Conservation (phyloP, 148 eudicot genomes). For the Vaccinium vitisidaea region DNA sequence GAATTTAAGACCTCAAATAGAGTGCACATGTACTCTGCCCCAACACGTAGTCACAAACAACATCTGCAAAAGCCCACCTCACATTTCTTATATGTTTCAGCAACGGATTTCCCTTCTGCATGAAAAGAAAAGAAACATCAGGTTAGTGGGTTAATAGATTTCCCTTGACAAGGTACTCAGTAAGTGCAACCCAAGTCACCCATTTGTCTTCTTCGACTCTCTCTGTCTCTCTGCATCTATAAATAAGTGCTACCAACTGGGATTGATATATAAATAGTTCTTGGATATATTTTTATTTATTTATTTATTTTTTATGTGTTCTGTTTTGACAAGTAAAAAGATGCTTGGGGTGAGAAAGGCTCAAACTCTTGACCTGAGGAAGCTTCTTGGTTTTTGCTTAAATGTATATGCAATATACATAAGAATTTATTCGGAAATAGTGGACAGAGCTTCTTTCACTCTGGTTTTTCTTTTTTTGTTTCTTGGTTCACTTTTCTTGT, state of each 20-base stretch:
- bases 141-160: not conserved
- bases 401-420: not conserved
- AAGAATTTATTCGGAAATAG: not conserved
- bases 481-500: too few relatives aligned
- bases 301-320: not conserved
- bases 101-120: slow-evolving; percentile 93
- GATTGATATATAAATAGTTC: not conserved
- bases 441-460: not conserved
- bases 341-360: not conserved
- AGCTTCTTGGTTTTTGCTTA: not conserved
- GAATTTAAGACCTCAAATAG: slow-evolving; percentile 58
- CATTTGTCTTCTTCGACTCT: not conserved
- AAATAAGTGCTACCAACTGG: not conserved
- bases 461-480: not conserved
- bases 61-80: slow-evolving; percentile 83
- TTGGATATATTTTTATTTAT: not conserved
- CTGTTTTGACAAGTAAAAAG: not conserved
- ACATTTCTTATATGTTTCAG: slow-evolving; percentile 93
- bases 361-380: not conserved
- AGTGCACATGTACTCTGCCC: slow-evolving; percentile 79
- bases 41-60: slow-evolving; percentile 64
- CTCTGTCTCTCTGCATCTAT: not conserved
- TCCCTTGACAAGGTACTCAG: not conserved
- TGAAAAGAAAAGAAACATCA: slow-evolving; percentile 14
- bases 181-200: not conserved